Conservation (phyloP, 306 rosid genomes). For the Comarum palustre region DNA sequence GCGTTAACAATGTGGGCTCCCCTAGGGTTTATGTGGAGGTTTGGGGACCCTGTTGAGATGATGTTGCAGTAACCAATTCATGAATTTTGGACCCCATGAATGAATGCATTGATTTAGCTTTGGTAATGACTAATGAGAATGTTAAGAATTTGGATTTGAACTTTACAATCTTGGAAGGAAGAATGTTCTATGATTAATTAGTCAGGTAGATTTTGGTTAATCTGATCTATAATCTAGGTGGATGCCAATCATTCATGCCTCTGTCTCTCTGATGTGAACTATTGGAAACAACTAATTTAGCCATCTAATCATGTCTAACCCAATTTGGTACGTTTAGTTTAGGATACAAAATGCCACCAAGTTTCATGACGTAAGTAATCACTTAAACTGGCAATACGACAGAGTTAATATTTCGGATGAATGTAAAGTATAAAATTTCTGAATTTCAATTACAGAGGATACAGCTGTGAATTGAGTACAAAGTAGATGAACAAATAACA, state of each 20-base stretch:
- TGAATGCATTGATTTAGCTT: conserved; percentile 2
- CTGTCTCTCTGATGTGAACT: conserved; percentile 11
- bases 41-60: conserved; percentile 28
- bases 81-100: conserved; percentile 8
- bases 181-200: conserved; percentile 20
- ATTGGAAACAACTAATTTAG: not conserved
- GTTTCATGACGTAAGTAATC: not conserved
- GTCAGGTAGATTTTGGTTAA: not conserved
- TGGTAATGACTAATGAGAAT: conserved; percentile 12
- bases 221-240: not conserved
- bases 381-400: not conserved
- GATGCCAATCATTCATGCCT: not conserved
- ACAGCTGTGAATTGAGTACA: not conserved
- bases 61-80: conserved; percentile 17
- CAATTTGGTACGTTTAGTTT: not conserved
- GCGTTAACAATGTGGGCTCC: conserved; percentile 2
- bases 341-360: not conserved
- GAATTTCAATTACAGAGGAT: not conserved
- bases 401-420: not conserved
- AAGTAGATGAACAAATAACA: not conserved
- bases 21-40: conserved; percentile 3
- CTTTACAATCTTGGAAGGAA: not conserved
- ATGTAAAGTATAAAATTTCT: not conserved
- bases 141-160: conserved; percentile 1
- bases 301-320: not conserved